A percentile compares a stretch with the other conserved stretches of the same genome.
Evolutionary conservation across 2,329 filamentous ascomycete genomes (phyloP).

Genomic region (Aspergillus latus): DNA sequence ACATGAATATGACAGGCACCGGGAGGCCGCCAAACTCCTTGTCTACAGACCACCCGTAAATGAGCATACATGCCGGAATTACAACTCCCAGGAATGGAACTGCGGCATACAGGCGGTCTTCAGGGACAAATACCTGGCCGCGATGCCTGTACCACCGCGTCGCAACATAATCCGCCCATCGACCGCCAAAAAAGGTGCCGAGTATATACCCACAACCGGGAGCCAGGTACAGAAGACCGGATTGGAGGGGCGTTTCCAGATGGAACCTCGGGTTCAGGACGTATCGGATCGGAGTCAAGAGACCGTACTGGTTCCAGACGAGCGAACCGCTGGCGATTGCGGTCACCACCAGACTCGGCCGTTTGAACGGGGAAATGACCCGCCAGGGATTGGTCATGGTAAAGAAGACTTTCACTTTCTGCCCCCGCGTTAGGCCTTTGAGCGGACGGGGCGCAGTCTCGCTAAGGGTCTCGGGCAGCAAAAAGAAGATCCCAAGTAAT

Average conservation of each 20-base stretch:
- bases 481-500: constrained; percentile 60
- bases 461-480: constrained; percentile 73
- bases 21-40: constrained; percentile 56
- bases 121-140: constrained; percentile 60
- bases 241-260: constrained; percentile 64
- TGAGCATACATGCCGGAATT: constrained; percentile 63
- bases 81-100: constrained; percentile 58
- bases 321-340: constrained; percentile 62
- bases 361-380: constrained; percentile 59
- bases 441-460: constrained; percentile 63
- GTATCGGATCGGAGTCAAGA: constrained; percentile 69
- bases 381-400: constrained; percentile 66
- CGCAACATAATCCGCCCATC: constrained; percentile 67
- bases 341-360: constrained; percentile 66
- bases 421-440: constrained; percentile 49
- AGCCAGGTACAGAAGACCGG: constrained; percentile 71
- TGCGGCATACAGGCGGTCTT: constrained; percentile 65
- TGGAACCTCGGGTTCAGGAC: constrained; percentile 73
- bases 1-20: constrained; percentile 68
- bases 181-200: constrained; percentile 70
- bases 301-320: constrained; percentile 73
- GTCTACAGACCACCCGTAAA: constrained; percentile 68
- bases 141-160: constrained; percentile 63
- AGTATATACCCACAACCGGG: constrained; percentile 69
- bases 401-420: constrained; percentile 58